Conservation (phyloP, 495 filamentous ascomycete genomes). For the Neurospora sp. region DNA sequence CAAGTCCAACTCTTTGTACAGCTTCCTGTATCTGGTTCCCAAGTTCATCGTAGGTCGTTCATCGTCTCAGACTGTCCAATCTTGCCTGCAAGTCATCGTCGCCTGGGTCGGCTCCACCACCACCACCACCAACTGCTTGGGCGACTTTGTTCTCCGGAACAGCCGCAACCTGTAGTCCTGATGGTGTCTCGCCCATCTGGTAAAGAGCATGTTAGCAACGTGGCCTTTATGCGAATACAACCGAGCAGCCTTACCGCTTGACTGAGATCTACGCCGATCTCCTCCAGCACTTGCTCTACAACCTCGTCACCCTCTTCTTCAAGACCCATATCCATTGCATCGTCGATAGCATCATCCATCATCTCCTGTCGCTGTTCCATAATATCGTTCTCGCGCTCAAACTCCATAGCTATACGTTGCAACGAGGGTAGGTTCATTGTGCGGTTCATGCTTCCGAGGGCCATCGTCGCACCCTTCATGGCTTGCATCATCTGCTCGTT, state of each 20-base stretch:
- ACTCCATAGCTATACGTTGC: constrained; percentile 97
- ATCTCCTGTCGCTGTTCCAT: constrained; percentile 99
- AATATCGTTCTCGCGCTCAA: constrained; percentile 95
- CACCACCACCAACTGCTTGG: constrained; percentile 62
- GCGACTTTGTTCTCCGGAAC: constrained; percentile 57
- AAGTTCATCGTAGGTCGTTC: not conserved
- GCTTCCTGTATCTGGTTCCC: not conserved
- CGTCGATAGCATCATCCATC: constrained; percentile 99
- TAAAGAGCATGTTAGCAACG: constrained; percentile 13
- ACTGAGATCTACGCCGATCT: constrained; percentile 88
- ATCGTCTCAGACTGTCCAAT: constrained; percentile 59
- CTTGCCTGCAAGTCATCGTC: constrained; percentile 79
- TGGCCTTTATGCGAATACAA: not conserved
- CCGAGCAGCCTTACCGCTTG: constrained; percentile 55
- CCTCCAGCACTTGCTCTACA: constrained; percentile 89
- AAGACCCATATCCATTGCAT: constrained; percentile 86
- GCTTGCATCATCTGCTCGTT: constrained; percentile 99
- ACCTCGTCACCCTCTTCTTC: constrained; percentile 92
- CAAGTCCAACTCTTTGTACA: not conserved
- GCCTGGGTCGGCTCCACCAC: constrained; percentile 43
- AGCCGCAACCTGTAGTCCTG: constrained; percentile 51
- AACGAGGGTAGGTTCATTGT: constrained; percentile 94
- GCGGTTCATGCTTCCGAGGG: constrained; percentile 91
- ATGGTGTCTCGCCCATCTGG: constrained; percentile 71
- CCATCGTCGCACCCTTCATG: constrained; percentile 93